Percentiles rank a stretch among this genome's conserved stretches.
phyloP scores from a whole-genome alignment of 805 yeast genomes.

The Wickerhamomyces sydowiorum region DNA sequence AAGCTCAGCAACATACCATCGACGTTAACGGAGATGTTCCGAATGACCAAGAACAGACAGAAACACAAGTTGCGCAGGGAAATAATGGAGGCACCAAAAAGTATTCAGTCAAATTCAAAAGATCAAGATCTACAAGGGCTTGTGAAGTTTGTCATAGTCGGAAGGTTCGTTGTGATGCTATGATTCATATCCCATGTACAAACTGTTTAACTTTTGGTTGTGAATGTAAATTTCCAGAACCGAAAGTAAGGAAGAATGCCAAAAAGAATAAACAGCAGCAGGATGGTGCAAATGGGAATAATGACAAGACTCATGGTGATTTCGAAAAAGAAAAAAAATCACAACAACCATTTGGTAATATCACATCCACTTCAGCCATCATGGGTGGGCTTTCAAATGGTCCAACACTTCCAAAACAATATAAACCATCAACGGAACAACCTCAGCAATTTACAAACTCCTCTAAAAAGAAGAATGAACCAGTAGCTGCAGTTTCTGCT shows the following conservation, averaged over 20 bases:
- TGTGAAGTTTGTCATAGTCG: slow-evolving; percentile 75
- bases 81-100: slow-evolving; percentile 9
- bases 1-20: background rate
- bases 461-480: slow-evolving; percentile 26
- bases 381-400: background rate
- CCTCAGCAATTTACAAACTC: background rate
- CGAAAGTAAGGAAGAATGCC: slow-evolving; percentile 36
- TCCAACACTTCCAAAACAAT: background rate
- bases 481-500: slow-evolving; percentile 27
- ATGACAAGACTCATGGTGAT: no score
- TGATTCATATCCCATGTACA: slow-evolving; percentile 51
- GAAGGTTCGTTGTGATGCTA: slow-evolving; percentile 78
- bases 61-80: background rate
- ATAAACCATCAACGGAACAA: slow-evolving; percentile 5
- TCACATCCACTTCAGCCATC: background rate
- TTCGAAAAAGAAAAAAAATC: no score
- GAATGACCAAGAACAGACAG: background rate
- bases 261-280: slow-evolving; percentile 19
- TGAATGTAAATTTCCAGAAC: slow-evolving; percentile 64
- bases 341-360: no score
- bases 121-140: slow-evolving; percentile 57
- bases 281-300: background rate
- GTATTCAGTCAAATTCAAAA: slow-evolving; percentile 40
- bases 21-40: no score
- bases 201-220: slow-evolving; percentile 70